Evolutionary conservation across 2,329 filamentous ascomycete genomes (phyloP).

Genomic region (Aspergillus flavus): DNA sequence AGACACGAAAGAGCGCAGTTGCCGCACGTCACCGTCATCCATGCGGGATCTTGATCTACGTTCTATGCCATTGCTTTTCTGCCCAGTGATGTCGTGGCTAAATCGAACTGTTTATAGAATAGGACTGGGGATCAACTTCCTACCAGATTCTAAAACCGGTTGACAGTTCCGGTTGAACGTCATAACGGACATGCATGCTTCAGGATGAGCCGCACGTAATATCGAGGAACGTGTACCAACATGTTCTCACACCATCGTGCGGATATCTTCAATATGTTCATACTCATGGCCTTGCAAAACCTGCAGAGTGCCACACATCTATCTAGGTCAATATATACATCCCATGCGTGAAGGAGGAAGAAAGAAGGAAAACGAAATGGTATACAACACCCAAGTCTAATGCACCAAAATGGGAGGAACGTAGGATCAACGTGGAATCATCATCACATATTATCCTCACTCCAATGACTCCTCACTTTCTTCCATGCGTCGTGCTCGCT

Average conservation of each 20-base stretch:
- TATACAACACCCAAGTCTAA: not conserved
- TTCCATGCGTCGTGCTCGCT: conserved; percentile 52
- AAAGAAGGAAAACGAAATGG: not conserved
- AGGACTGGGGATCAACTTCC: not conserved
- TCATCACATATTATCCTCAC: conserved; percentile 51
- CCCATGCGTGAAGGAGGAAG: not conserved
- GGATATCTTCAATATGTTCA: not conserved
- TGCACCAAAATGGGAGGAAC: not conserved
- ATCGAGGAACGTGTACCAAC: not conserved
- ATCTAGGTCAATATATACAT: not conserved
- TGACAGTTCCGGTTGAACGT: not conserved
- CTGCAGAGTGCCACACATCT: not conserved
- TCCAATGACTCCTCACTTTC: conserved; percentile 52
- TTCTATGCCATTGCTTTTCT: no score
- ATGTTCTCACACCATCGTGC: not conserved
- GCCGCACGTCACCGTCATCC: no score
- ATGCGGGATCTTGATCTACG: not conserved
- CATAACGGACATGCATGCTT: not conserved
- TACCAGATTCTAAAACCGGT: not conserved
- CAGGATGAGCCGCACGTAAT: not conserved
- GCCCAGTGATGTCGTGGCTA: not conserved
- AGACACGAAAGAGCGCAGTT: no score
- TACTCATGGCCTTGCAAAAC: not conserved
- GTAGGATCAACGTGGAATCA: not conserved
- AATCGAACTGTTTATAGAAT: not conserved